Percentiles rank a stretch among this genome's conserved stretches.
These are phyloP conservation scores for Stemphylium beticola DNA, from an alignment of 2,329 filamentous ascomycete genomes.

Conservation along the genomic window DNA sequence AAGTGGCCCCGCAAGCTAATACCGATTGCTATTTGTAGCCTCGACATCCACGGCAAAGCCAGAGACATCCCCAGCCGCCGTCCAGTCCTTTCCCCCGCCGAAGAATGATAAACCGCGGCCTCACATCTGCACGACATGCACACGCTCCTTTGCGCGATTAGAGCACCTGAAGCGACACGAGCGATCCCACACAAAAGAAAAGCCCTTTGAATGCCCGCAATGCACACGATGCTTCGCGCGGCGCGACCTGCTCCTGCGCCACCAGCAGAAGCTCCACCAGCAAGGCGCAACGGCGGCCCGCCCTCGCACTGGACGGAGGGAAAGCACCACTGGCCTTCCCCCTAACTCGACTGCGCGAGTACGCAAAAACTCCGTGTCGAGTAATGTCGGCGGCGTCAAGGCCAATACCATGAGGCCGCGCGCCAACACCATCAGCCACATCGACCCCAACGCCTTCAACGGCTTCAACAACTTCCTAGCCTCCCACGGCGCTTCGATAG, in stretches of 20 bases:
- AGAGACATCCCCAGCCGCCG: conserved; percentile 31
- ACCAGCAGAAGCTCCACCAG: conserved; percentile 98
- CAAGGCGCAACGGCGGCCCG: conserved; percentile 86
- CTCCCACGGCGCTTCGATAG: conserved; percentile 59
- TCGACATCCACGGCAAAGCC: conserved; percentile 43
- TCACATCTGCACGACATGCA: conserved; percentile 90
- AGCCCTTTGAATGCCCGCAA: conserved; percentile 96
- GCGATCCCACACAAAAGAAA: conserved; percentile 97
- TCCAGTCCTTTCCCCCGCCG: conserved; percentile 70
- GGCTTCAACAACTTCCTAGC: conserved; percentile 63
- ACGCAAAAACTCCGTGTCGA: conserved; percentile 89
- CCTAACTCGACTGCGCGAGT: conserved; percentile 74
- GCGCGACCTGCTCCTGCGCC: conserved; percentile 86
- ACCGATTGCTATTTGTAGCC: conserved; percentile 24
- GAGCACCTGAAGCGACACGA: conserved; percentile 98
- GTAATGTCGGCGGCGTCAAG: conserved; percentile 57
- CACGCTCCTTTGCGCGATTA: conserved; percentile 88
- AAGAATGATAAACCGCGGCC: conserved; percentile 98
- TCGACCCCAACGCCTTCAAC: conserved; percentile 76
- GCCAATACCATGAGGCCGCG: conserved; percentile 76
- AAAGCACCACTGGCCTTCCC: conserved; percentile 79
- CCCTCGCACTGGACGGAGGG: conserved; percentile 80
- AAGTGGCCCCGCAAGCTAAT: conserved; percentile 25
- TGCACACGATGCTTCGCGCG: conserved; percentile 94
- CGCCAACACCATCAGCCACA: conserved; percentile 95